Evolutionary conservation across 768 basidiomycete species (phyloP), one percentile per base, ranked within the genome.

Genomic region (Kondoa subrosea): DNA sequence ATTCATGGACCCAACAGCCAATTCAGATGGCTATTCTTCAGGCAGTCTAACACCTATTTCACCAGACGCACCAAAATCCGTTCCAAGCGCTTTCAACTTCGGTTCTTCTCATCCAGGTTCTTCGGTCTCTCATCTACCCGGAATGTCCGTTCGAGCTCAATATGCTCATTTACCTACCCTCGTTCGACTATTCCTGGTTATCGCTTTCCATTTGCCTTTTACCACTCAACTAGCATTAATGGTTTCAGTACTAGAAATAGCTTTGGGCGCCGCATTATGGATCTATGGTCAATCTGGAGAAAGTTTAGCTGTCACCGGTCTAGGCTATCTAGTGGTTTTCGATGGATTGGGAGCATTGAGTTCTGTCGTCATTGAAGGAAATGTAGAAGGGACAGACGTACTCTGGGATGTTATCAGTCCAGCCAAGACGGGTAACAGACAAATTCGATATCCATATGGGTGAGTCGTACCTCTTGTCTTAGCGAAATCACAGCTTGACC

Each of bases 321-420:
- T 99, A 21, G 95, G 93, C 0, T 99, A 99, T 75, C 87, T 93
- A 85, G 85, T 93, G 27, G 91, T 96, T 1, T 99, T 96, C 74
- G 93, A 97, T 75, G 83, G 91, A 1, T 80, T 91, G 70, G 92
- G 92, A 0, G 82, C 93, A 25, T 76, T 86, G 27, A 80, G 77
- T 56, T 66, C 63, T 25, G 66, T 69, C 26, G 25, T 68, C 1
- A 56, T 71, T 4, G 70, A 69, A 25, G 69, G 72, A 21, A 57
- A 73, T 25, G 68, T 60, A 12, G 58, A 57, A 16, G 66, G 69
- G 64, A 50, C 50, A n/a, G 58, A 65, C 3, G 64, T 66, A 34
- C 34, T 71, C 15, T 67, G 73, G 40, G 68, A 66, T 25, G 8
- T 77, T 77, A 50, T 71, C 72, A 33, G 75, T 72, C 50, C 69